Evolutionary conservation across 257 asterid species (phyloP).

Genomic region (Fraxinus excelsior): DNA sequence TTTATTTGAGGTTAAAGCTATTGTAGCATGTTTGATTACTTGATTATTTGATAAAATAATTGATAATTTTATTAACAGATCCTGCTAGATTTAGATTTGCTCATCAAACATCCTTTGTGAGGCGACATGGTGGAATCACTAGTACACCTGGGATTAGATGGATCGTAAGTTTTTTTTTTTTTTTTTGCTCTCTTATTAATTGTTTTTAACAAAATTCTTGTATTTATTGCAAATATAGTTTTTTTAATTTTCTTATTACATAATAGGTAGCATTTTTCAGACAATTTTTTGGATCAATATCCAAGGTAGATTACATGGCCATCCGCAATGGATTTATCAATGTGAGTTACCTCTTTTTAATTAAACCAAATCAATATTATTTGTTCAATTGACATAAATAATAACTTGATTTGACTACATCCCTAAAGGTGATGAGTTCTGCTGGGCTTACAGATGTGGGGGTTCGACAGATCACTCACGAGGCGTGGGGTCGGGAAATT

Average conservation of each 20-base stretch:
- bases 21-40: no score
- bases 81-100: constrained; percentile 61
- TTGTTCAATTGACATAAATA: no score
- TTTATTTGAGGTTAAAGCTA: no score
- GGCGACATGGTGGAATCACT: constrained; percentile 53
- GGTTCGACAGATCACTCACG: no score
- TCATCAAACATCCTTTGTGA: constrained; percentile 69
- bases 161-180: constrained; percentile 44
- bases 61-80: constrained; percentile 37
- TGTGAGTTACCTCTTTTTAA: constrained; percentile 36
- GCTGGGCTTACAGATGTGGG: no score
- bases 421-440: neutral
- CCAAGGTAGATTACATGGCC: constrained; percentile 68
- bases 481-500: no score
- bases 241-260: neutral
- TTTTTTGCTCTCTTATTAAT: no score
- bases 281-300: constrained; percentile 67
- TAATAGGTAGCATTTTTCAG: constrained; percentile 77
- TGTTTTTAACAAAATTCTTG: neutral
- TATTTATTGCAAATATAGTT: neutral
- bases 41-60: neutral
- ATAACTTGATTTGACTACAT: no score
- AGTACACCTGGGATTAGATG: constrained; percentile 53
- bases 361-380: no score
- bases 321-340: constrained; percentile 72